phyloP scores from a whole-genome alignment of 805 yeast genomes.

The Sugiyamaella mastotermitis region DNA sequence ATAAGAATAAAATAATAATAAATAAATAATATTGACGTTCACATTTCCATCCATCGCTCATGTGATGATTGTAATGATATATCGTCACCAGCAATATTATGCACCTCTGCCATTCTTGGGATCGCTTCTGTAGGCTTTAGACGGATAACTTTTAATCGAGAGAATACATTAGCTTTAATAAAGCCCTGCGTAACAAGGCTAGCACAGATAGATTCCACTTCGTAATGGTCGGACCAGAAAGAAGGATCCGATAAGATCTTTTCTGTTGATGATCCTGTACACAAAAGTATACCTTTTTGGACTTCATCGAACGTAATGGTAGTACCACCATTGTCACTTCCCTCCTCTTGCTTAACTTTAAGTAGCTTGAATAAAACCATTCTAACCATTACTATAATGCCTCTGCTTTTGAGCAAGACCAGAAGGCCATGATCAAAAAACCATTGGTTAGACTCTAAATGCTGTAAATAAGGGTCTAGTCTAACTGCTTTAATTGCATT shows the following conservation, averaged over 20 bases:
- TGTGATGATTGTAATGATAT: not conserved
- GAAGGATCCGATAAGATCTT: constrained; percentile 7
- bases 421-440: constrained; percentile 22
- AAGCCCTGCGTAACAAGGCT: constrained; percentile 30
- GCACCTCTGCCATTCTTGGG: not conserved
- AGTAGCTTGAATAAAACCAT: constrained; percentile 21
- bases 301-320: constrained; percentile 15
- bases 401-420: constrained; percentile 23
- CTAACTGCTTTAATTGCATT: constrained; percentile 39
- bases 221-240: constrained; percentile 19
- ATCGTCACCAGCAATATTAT: not conserved
- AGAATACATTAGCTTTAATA: constrained; percentile 31
- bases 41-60: constrained; percentile 1
- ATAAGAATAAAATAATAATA: too few species aligned
- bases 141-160: constrained; percentile 18
- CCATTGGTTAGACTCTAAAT: constrained; percentile 28
- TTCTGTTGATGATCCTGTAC: constrained; percentile 5
- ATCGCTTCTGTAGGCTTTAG: constrained; percentile 5
- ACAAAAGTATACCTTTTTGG: constrained; percentile 11
- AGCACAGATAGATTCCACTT: constrained; percentile 29
- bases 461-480: constrained; percentile 31
- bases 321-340: constrained; percentile 2
- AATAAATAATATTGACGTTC: not conserved
- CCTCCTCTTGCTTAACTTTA: not conserved
- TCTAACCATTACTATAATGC: constrained; percentile 27